Conservation (phyloP, 805 yeast genomes). For the Phaffomyces opuntiae region DNA sequence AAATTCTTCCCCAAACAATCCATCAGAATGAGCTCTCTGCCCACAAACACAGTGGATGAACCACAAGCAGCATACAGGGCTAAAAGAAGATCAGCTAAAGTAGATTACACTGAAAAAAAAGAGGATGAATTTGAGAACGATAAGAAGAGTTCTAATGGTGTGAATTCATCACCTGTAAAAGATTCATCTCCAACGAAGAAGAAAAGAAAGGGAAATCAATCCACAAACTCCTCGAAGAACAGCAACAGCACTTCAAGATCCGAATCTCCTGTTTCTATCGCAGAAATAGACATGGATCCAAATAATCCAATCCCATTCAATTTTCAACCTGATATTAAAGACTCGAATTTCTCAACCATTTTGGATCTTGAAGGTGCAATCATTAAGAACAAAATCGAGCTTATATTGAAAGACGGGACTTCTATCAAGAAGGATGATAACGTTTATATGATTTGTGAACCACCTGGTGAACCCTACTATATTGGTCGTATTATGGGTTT, state of each 20-base stretch:
- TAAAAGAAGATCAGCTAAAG: slow-evolving; percentile 20
- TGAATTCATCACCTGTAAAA: neutral
- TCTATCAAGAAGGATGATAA: slow-evolving; percentile 38
- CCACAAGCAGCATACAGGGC: slow-evolving; percentile 5
- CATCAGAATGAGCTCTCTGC: neutral
- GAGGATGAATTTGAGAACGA: slow-evolving; percentile 11
- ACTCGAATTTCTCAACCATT: slow-evolving; percentile 26
- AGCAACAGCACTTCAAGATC: slow-evolving; percentile 4
- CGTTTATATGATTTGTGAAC: slow-evolving; percentile 82
- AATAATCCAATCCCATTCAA: slow-evolving; percentile 15
- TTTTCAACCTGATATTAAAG: slow-evolving; percentile 17
- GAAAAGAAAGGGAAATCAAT: neutral
- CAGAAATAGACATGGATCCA: slow-evolving; percentile 2
- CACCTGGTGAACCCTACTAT: slow-evolving; percentile 91
- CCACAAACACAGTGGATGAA: neutral
- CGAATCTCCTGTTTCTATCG: slow-evolving; percentile 5
- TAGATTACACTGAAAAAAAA: slow-evolving; percentile 20
- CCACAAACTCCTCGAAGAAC: no score
- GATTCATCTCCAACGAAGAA: neutral
- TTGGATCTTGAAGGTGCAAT: slow-evolving; percentile 33
- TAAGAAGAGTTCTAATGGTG: neutral
- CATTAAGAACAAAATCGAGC: slow-evolving; percentile 20
- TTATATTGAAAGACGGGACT: slow-evolving; percentile 17
- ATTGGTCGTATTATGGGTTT: slow-evolving; percentile 82
- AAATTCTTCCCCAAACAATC: neutral